Base-by-base conservation (phyloP, 2,329 filamentous ascomycete genomes). In the Cadophora malorum region DNA sequence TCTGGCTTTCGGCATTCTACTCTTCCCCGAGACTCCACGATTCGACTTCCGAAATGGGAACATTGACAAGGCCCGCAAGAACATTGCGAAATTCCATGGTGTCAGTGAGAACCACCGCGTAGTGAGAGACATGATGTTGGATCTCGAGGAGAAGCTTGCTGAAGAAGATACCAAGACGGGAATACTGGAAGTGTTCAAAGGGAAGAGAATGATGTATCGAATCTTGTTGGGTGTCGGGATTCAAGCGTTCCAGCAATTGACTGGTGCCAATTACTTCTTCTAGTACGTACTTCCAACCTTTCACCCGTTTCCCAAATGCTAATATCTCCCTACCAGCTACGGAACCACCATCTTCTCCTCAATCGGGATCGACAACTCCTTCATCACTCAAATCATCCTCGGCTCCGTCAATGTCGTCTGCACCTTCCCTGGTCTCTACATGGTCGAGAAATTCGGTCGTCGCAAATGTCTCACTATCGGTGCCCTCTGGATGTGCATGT, bases 181-280 rank as follows among this genome's bases (percentile, higher is more conserved):
- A 6, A 12, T 58, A 1, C 74, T 84, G 55, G 87, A 90, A 74
- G 88, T 90, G 76, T 88, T 92, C 76, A 86, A 79, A 2, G 77
- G 77, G 14, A 86, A 86, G 45, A 90, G 84, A 74, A 82, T 90
- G 78, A 77, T 85, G 14, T 91, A 91, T 77, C 85, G 90, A 45
- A 89, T 89, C 0, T 47, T 87, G 0, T 81, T 93, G 1, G 90
- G 90, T 12, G 84, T 91, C 50, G 74, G 79, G 0, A 82, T 93
- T 6, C 89, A 91, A 71, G 87, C 87, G 68, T 80, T 91, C 8
- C 90, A 92, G 78, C 90, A 92, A 74, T 84, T 91, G 68, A 91
- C 88, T 0, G 90, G 88, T 55, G 82, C 85, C 65, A 87, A 86
- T 77, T 88, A 85, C 78, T 88, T 87, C 77, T 86, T 88, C 74